Evolutionary conservation across 805 yeast genomes (phyloP).

Genomic region (Cyberlindnera subsufficiens): DNA sequence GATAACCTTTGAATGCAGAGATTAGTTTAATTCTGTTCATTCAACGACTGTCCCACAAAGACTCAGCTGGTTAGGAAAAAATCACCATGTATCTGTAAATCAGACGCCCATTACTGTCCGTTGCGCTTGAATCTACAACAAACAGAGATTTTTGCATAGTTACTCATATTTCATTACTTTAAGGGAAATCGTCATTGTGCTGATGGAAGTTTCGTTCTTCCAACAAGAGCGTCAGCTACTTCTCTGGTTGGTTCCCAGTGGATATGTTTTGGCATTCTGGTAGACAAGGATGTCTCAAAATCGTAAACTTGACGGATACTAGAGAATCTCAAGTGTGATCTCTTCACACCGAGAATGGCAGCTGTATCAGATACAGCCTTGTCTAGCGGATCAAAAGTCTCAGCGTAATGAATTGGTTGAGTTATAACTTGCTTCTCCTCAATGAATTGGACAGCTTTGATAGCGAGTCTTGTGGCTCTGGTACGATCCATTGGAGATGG

Average conservation of each 20-base stretch:
- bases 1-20: too few relatives aligned
- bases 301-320: conserved; percentile 76
- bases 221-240: conserved; percentile 80
- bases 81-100: too few relatives aligned
- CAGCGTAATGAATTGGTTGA: conserved; percentile 40
- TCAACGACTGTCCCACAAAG: too few relatives aligned
- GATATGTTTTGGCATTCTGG: conserved; percentile 83
- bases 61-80: too few relatives aligned
- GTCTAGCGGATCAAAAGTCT: conserved; percentile 36
- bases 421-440: conserved; percentile 38
- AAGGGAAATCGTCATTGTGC: not conserved
- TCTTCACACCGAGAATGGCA: conserved; percentile 76
- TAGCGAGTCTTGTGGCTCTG: conserved; percentile 64
- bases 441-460: conserved; percentile 63
- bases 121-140: too few relatives aligned
- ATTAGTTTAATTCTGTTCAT: too few relatives aligned
- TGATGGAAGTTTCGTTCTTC: conserved; percentile 36
- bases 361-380: conserved; percentile 48
- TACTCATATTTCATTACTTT: not conserved
- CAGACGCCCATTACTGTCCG: too few relatives aligned
- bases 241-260: conserved; percentile 78
- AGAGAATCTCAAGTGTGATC: conserved; percentile 70
- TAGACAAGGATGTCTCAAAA: conserved; percentile 72
- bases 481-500: conserved; percentile 79
- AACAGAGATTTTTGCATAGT: too few relatives aligned